These are phyloP conservation scores for Malus hybrid DNA, from an alignment of 331 rosid species.

Conservation along the genomic window DNA sequence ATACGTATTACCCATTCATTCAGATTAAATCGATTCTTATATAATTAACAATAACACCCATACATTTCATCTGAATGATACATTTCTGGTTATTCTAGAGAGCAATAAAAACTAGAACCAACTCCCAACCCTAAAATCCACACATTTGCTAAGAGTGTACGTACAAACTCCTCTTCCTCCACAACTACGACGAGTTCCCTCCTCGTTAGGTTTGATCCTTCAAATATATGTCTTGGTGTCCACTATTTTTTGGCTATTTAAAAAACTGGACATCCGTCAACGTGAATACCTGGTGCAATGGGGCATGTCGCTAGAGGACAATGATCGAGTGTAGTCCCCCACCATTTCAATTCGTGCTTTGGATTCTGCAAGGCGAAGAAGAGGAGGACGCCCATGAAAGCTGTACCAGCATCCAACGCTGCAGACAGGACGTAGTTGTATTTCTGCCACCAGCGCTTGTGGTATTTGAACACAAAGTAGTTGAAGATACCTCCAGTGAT, in stretches of 20 bases:
- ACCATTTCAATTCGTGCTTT: constrained; percentile 60
- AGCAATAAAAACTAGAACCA: neutral
- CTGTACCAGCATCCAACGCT: constrained; percentile 93
- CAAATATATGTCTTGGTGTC: too few relatives aligned
- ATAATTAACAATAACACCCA: neutral
- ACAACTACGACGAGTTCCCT: neutral
- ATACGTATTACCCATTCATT: neutral
- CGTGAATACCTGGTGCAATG: constrained; percentile 72
- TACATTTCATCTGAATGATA: neutral
- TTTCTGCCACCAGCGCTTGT: constrained; percentile 95
- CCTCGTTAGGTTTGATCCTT: neutral
- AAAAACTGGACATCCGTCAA: constrained; percentile 76
- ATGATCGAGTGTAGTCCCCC: constrained; percentile 79
- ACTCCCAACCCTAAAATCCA: neutral
- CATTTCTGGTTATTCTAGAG: neutral
- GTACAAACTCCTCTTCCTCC: neutral
- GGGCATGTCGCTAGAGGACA: constrained; percentile 93
- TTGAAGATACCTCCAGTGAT: constrained; percentile 83
- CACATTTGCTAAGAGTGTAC: neutral
- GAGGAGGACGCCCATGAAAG: constrained; percentile 88
- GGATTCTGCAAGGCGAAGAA: constrained; percentile 78
- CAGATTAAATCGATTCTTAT: neutral
- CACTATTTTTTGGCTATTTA: constrained; percentile 2
- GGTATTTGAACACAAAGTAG: constrained; percentile 74
- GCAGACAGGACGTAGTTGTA: constrained; percentile 88